phyloP scores from a whole-genome alignment of 1,284 basidiomycete species.

The Pulveroboletus sp. region DNA sequence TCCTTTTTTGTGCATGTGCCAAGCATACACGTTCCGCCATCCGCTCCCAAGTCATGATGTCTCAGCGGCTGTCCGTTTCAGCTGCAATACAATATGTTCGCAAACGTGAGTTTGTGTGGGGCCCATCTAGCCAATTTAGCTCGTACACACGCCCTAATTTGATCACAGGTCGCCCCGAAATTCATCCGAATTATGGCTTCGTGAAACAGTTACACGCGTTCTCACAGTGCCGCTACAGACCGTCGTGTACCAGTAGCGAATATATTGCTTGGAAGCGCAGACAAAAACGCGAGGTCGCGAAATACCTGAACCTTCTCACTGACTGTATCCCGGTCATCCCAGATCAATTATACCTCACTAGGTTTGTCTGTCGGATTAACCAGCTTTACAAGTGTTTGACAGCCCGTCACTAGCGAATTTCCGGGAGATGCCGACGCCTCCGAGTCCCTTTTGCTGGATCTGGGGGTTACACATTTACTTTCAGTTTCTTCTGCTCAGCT shows the following conservation, averaged over 20 bases:
- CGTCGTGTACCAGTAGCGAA: constrained; percentile 42
- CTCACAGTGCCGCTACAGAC: constrained; percentile 49
- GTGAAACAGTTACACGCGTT: constrained; percentile 59
- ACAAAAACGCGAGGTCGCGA: constrained; percentile 50
- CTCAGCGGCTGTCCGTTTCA: constrained; percentile 42
- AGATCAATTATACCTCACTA: constrained; percentile 50
- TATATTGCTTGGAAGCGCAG: constrained; percentile 59
- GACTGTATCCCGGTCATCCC: constrained; percentile 52
- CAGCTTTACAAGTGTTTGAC: background rate
- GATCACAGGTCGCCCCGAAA: constrained; percentile 48
- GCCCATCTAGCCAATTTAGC: constrained; percentile 4
- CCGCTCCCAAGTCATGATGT: constrained; percentile 52
- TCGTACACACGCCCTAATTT: constrained; percentile 10
- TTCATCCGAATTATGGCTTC: constrained; percentile 67
- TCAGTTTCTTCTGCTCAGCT: constrained; percentile 50
- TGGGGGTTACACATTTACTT: constrained; percentile 52
- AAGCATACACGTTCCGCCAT: constrained; percentile 2
- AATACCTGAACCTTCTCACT: constrained; percentile 49
- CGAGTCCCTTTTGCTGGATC: constrained; percentile 50
- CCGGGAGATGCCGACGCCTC: constrained; percentile 51
- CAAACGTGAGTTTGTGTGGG: constrained; percentile 41
- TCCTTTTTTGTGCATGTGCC: background rate
- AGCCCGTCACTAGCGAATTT: constrained; percentile 46
- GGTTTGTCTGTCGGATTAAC: constrained; percentile 35
- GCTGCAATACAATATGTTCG: constrained; percentile 52